Conservation (phyloP, 1,139 yeast genomes). For the Geotrichum restrictum region DNA sequence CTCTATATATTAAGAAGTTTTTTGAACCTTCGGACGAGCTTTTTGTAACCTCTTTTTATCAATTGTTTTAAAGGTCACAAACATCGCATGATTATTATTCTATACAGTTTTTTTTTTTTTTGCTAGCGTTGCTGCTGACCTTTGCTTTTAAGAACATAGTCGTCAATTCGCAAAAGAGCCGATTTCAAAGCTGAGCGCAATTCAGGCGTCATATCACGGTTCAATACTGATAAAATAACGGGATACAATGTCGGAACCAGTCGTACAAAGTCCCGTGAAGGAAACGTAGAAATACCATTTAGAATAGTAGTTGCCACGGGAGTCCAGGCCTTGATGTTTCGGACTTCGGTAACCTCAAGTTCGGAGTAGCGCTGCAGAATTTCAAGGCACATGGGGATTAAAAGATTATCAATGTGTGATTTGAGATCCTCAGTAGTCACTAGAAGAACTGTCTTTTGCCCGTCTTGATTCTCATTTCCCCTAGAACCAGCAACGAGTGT, state of each 20-base stretch:
- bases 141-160: slow-evolving; percentile 12
- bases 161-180: slow-evolving; percentile 47
- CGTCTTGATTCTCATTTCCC: not conserved
- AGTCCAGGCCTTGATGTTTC: slow-evolving; percentile 80
- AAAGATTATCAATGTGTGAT: slow-evolving; percentile 28
- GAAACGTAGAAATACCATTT: slow-evolving; percentile 75
- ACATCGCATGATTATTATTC: no score
- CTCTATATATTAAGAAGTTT: not conserved
- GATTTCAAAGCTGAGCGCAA: slow-evolving; percentile 62
- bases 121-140: not conserved
- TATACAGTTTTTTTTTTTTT: slow-evolving; percentile 3
- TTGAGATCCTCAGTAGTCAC: slow-evolving; percentile 13
- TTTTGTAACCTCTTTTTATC: not conserved
- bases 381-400: slow-evolving; percentile 68
- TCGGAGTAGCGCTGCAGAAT: slow-evolving; percentile 67
- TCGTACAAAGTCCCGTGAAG: slow-evolving; percentile 64
- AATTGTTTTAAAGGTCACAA: no score
- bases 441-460: slow-evolving; percentile 25
- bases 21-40: no score
- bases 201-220: slow-evolving; percentile 66
- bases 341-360: slow-evolving; percentile 66
- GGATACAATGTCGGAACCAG: slow-evolving; percentile 66
- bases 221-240: slow-evolving; percentile 60
- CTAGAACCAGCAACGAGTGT: not conserved
- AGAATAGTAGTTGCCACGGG: slow-evolving; percentile 87